Base-by-base conservation (phyloP, 352 stramenopile genomes). In the Globisporangium lucens region DNA sequence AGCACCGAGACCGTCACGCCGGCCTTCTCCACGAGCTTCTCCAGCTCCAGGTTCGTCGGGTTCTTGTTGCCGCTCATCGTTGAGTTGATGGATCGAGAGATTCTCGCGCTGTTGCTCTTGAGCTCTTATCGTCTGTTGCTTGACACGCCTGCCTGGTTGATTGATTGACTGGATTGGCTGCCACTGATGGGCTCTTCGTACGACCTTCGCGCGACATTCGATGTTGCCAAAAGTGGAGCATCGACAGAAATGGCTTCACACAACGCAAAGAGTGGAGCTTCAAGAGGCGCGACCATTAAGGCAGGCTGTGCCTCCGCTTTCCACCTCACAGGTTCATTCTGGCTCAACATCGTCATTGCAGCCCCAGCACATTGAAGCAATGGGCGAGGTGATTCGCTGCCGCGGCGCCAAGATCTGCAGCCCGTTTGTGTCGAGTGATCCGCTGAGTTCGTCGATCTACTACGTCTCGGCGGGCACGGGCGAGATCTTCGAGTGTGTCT, bases 21-120 rank as follows among this genome's bases (percentile, higher is more conserved):
- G 24, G 87, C 80, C 66, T 87, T 81, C 73, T 86, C 80, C 66
- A 94, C 87, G 52, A 95, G 82, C 70, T 83, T 76, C 75, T 93
- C 85, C 57, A 94, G 75, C 70, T 80, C 79, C 63, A 84, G 75
- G 73, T 94, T 95, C 43, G 77, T 90, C 65, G 79, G 76, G 58
- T 83, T 82, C 49, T 71, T 74, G 59, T 77, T 71, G 58, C 69
- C 69, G 53, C 79, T 82, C 77, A 91, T 87, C 29, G 52, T 38
- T 38, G 52, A 36, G 30, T 58, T 9, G 13, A 35, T 57, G 15
- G 41, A 49, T 5, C 4, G 15, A 33, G 30, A 33, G 30, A 33
- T 33, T 33, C 24, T 24, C 24, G 24, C 30, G 30, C 30, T 33
- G 5, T 33, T 33, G 30, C 30, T 33, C 30, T 33, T 33, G 30